phyloP scores from a whole-genome alignment of 2,329 filamentous ascomycete genomes.

The Cladosporium sp. region DNA sequence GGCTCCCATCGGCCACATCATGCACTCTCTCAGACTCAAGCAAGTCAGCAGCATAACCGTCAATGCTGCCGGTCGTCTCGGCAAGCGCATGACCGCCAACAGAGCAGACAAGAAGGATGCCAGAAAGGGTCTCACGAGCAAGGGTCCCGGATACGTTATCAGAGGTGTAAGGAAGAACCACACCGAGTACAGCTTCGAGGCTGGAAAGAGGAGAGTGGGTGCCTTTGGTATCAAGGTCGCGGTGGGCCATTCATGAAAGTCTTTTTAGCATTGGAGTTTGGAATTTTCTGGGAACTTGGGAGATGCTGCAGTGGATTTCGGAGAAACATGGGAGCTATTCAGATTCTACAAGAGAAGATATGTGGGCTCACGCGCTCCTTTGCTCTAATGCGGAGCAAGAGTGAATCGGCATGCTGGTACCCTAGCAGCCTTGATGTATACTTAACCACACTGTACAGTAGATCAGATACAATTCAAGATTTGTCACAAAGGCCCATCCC shows the following conservation, averaged over 20 bases:
- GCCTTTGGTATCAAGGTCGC: slow-evolving; percentile 27
- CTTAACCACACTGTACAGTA: not conserved
- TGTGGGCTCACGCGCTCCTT: too few species aligned
- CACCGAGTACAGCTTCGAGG: slow-evolving; percentile 20
- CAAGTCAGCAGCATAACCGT: slow-evolving; percentile 28
- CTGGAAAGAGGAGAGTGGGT: slow-evolving; percentile 30
- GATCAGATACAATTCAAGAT: too few species aligned
- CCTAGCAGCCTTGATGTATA: not conserved
- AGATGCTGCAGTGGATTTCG: not conserved
- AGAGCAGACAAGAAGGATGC: slow-evolving; percentile 26
- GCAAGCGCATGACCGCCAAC: slow-evolving; percentile 32
- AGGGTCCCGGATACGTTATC: slow-evolving; percentile 25
- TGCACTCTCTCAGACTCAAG: slow-evolving; percentile 23
- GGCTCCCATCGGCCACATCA: slow-evolving; percentile 19
- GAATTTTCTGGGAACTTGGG: slow-evolving; percentile 2
- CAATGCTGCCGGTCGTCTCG: slow-evolving; percentile 29
- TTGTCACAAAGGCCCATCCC: too few species aligned
- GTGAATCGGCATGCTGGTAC: too few species aligned
- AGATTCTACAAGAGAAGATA: not conserved
- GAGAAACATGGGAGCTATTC: not conserved
- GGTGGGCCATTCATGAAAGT: slow-evolving; percentile 23
- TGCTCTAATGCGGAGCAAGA: too few species aligned
- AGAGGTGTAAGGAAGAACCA: slow-evolving; percentile 27
- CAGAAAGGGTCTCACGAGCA: slow-evolving; percentile 25
- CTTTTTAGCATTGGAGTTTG: slow-evolving; percentile 12